Evolutionary conservation across 768 basidiomycete species (phyloP).

Genomic region (Xanthoconium purpureum): DNA sequence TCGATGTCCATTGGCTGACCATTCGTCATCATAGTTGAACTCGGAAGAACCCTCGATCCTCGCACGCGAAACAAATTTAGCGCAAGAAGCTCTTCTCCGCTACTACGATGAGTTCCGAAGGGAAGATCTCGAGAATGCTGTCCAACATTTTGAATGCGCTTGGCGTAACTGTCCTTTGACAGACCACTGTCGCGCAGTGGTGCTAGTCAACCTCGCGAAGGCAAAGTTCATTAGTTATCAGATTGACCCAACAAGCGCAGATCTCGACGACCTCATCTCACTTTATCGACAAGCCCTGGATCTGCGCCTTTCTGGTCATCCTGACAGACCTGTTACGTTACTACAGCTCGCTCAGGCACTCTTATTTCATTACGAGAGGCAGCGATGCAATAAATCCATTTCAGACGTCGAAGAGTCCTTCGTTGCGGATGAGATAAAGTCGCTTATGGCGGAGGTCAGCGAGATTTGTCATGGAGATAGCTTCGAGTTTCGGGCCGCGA

Average conservation of each 20-base stretch:
- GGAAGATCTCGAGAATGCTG: background rate
- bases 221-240: background rate
- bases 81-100: background rate
- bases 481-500: background rate
- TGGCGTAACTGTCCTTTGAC: background rate
- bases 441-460: background rate
- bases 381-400: background rate
- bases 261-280: background rate
- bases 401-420: background rate
- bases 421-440: background rate
- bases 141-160: background rate
- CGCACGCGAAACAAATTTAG: background rate
- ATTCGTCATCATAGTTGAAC: background rate
- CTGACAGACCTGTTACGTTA: background rate
- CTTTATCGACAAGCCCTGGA: background rate
- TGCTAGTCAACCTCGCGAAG: background rate
- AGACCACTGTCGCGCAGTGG: background rate
- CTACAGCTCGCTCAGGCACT: background rate
- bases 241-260: background rate
- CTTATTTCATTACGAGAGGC: background rate
- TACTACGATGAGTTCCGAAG: background rate
- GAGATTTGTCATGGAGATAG: background rate
- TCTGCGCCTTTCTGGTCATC: background rate
- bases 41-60: background rate
- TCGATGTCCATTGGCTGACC: background rate